Conservation (phyloP, 2,329 filamentous ascomycete species). For the Helotiales sp. region DNA sequence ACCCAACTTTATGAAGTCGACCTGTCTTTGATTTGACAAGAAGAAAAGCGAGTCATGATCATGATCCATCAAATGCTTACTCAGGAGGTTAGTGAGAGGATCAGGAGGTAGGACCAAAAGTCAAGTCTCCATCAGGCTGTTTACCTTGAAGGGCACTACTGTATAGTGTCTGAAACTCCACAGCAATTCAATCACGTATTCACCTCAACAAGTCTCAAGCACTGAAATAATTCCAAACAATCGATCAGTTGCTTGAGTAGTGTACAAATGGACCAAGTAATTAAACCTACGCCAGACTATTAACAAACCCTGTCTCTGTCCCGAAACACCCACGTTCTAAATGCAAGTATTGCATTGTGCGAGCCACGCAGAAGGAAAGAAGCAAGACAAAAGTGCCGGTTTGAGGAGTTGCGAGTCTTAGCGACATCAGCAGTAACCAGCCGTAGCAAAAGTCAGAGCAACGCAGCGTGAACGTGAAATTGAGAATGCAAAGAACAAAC, state of each 20-base stretch:
- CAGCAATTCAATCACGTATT: not conserved
- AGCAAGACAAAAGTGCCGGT: not conserved
- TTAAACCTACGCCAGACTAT: not conserved
- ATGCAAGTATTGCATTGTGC: not conserved
- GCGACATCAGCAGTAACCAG: not conserved
- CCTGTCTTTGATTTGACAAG: not conserved
- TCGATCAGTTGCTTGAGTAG: not conserved
- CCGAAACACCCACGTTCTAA: not conserved
- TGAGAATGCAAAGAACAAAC: not conserved
- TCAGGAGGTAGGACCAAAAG: not conserved
- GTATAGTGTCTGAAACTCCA: not conserved
- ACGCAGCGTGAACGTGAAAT: not conserved
- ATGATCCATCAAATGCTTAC: not conserved
- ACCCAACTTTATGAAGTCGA: not conserved
- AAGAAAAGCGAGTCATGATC: slow-evolving; percentile 7
- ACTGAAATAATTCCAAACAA: not conserved
- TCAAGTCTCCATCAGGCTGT: not conserved
- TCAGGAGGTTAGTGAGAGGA: not conserved
- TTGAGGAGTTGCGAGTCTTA: not conserved
- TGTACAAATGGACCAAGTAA: not conserved
- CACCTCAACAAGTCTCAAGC: not conserved
- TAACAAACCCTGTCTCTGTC: not conserved
- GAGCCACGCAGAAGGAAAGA: not conserved
- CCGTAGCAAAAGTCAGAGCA: not conserved
- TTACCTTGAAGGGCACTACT: not conserved